phyloP scores from a whole-genome alignment of 2,329 filamentous ascomycete species.

The Neonectria neomacrospora region DNA sequence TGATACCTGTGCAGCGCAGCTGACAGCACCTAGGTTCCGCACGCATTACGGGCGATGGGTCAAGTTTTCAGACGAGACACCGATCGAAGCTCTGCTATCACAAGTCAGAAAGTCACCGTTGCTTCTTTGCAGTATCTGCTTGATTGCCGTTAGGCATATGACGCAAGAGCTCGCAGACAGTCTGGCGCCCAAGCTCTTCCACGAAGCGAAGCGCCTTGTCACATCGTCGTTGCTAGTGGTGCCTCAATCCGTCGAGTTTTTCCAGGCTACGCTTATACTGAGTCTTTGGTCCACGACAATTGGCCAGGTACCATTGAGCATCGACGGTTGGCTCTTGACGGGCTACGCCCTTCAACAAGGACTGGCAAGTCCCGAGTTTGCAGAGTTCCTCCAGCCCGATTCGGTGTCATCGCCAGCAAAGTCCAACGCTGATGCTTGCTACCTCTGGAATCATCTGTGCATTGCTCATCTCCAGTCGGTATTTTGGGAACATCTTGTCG shows the following conservation, averaged over 20 bases:
- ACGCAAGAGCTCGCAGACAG: conserved; percentile 38
- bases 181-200: conserved; percentile 38
- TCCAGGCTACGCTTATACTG: conserved; percentile 41
- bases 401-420: neutral
- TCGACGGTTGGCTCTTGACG: conserved; percentile 44
- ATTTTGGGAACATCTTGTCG: neutral
- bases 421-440: conserved; percentile 32
- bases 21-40: conserved; percentile 36
- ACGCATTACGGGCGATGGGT: conserved; percentile 45
- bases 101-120: conserved; percentile 32
- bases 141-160: conserved; percentile 43
- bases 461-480: conserved; percentile 44
- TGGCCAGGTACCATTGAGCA: conserved; percentile 42
- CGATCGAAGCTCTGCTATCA: conserved; percentile 25
- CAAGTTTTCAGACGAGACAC: conserved; percentile 33
- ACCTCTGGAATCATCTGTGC: conserved; percentile 45
- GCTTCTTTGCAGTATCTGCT: conserved; percentile 40
- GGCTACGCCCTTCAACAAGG: conserved; percentile 43
- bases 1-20: neutral
- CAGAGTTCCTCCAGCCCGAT: conserved; percentile 2
- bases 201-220: conserved; percentile 39
- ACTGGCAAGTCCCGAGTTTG: conserved; percentile 37
- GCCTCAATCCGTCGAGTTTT: conserved; percentile 36
- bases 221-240: conserved; percentile 29
- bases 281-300: conserved; percentile 46